These are phyloP conservation scores for Tetrahymena malaccensis DNA, from an alignment of 73 alveolate species.

Conservation along the genomic window DNA sequence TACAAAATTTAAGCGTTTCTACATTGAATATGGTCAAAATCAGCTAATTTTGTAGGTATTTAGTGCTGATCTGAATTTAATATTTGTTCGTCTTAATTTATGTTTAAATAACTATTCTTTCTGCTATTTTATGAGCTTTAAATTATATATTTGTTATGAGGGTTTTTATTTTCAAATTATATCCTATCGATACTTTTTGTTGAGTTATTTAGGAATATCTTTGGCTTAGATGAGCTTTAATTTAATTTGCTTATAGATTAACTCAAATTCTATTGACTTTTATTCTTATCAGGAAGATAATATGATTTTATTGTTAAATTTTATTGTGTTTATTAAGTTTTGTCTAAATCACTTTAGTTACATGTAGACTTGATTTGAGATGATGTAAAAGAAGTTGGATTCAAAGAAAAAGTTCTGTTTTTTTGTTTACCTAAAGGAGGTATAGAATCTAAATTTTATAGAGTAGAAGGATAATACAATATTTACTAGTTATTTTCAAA, in stretches of 20 bases:
- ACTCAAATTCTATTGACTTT: no score
- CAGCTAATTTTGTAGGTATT: neutral
- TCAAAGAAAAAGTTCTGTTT: neutral
- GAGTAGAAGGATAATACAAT: neutral
- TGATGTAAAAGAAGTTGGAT: neutral
- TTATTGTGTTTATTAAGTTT: neutral
- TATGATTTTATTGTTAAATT: neutral
- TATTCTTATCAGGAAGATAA: neutral
- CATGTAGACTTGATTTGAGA: neutral
- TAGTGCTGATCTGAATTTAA: neutral
- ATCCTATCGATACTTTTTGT: neutral
- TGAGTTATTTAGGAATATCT: neutral
- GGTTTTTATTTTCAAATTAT: neutral
- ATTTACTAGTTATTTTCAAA: neutral
- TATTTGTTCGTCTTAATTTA: neutral
- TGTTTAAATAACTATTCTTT: neutral
- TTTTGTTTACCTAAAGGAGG: neutral
- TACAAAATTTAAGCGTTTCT: neutral
- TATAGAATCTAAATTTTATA: neutral
- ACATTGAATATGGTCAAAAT: neutral
- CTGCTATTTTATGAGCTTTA: neutral
- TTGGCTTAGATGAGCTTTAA: neutral
- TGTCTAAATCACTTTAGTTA: neutral
- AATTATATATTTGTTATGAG: neutral
- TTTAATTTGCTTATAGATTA: neutral